Evolutionary conservation across 2,329 filamentous ascomycete species (phyloP).

Genomic region (Alternaria gaisen): DNA sequence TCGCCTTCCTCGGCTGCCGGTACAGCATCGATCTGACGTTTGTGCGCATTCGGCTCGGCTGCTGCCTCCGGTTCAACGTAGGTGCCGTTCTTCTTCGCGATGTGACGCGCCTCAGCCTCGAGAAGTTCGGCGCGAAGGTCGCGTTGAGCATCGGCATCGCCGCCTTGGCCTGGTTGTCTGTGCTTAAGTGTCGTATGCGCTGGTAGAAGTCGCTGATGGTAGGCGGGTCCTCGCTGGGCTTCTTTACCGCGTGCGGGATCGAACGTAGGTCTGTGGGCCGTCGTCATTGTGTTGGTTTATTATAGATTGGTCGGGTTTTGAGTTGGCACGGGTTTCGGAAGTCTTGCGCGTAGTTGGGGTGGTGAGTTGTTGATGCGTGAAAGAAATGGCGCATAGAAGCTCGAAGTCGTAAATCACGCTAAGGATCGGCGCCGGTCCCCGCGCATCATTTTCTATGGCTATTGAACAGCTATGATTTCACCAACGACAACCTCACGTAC

Average conservation of each 20-base stretch:
- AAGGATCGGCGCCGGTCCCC: constrained; percentile 21
- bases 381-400: constrained; percentile 11
- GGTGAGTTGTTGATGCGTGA: constrained; percentile 15
- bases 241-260: constrained; percentile 97
- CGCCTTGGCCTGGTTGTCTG: constrained; percentile 87
- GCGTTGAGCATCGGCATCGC: constrained; percentile 75
- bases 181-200: constrained; percentile 90
- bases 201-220: constrained; percentile 94
- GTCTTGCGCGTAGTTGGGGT: constrained; percentile 35
- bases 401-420: constrained; percentile 24
- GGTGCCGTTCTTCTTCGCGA: constrained; percentile 80
- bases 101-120: constrained; percentile 86
- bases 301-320: neutral
- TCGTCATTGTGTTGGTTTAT: constrained; percentile 53
- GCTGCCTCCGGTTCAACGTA: constrained; percentile 58
- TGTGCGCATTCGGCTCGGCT: constrained; percentile 59
- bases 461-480: constrained; percentile 10
- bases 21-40: constrained; percentile 70
- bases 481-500: constrained; percentile 16
- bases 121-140: constrained; percentile 92
- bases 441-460: constrained; percentile 37
- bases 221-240: constrained; percentile 88
- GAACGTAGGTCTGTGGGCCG: constrained; percentile 87
- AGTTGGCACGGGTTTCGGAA: constrained; percentile 35
- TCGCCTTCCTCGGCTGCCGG: constrained; percentile 56